Conservation (phyloP, 768 basidiomycete genomes). For the Trametes cingulata region DNA sequence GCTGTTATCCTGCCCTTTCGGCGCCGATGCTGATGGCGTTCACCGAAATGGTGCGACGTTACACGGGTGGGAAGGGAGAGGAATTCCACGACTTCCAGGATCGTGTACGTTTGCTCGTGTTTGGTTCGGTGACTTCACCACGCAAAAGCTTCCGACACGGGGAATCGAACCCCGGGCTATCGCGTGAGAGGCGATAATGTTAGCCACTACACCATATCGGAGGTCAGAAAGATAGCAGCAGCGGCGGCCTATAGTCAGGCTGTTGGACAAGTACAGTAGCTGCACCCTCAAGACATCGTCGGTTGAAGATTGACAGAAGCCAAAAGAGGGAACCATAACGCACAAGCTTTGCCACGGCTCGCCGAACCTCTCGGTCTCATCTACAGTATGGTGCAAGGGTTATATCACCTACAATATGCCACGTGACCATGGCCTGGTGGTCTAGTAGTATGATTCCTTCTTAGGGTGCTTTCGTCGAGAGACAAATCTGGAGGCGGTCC, state of each 20-base stretch:
- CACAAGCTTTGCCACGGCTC: too few species aligned
- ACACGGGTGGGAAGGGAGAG: too few species aligned
- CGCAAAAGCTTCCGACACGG: slow-evolving; percentile 12
- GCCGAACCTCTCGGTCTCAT: too few species aligned
- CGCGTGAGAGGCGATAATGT: slow-evolving; percentile 21
- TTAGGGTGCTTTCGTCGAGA: neutral
- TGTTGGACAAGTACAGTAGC: too few species aligned
- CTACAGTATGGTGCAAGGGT: neutral
- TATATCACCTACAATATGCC: neutral
- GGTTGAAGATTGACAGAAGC: too few species aligned
- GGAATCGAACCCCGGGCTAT: slow-evolving; percentile 22
- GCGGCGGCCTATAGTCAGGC: too few species aligned
- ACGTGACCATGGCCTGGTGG: slow-evolving; percentile 7
- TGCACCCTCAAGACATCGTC: too few species aligned
- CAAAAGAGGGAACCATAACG: too few species aligned
- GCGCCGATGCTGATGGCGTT: too few species aligned
- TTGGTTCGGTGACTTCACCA: neutral
- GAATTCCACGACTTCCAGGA: too few species aligned
- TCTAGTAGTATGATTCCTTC: slow-evolving; percentile 19
- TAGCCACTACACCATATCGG: slow-evolving; percentile 20
- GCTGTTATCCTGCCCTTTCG: too few species aligned
- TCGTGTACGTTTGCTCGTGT: too few species aligned
- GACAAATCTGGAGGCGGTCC: slow-evolving; percentile 63
- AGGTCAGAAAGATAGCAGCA: neutral
- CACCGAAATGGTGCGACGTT: neutral